A percentile compares a stretch with the other conserved stretches of the same genome.
These are phyloP conservation scores for Penstemon davidsonii DNA, from an alignment of 257 asterid species.

Conservation along the genomic window DNA sequence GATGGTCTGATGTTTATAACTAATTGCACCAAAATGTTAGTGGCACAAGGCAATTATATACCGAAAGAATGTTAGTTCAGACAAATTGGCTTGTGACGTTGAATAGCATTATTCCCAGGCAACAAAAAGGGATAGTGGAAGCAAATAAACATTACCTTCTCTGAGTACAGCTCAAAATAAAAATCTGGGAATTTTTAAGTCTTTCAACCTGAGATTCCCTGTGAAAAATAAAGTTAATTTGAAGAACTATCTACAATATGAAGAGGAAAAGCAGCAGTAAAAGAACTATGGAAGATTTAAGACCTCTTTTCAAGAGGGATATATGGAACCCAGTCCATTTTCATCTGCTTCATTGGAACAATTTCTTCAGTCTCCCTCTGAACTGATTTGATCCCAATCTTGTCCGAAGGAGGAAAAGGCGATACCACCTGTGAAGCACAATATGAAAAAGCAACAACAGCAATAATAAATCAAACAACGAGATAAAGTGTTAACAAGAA, in stretches of 20 bases:
- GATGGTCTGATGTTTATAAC: background rate
- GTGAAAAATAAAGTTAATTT: conserved; percentile 22
- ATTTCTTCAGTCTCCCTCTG: conserved; percentile 96
- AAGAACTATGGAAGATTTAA: conserved; percentile 1
- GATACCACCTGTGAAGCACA: conserved; percentile 63
- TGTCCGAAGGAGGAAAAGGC: conserved; percentile 98
- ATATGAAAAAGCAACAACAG: background rate
- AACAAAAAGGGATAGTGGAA: conserved; percentile 15
- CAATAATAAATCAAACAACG: too few species aligned
- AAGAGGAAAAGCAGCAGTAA: conserved; percentile 20
- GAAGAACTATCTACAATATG: conserved; percentile 1
- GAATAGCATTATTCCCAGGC: conserved; percentile 12
- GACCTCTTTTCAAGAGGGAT: conserved; percentile 85
- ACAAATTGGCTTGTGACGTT: background rate
- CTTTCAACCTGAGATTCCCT: conserved; percentile 96
- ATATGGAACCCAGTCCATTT: conserved; percentile 98
- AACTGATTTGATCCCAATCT: conserved; percentile 92
- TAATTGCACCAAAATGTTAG: background rate
- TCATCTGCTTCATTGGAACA: conserved; percentile 95
- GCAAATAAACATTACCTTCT: conserved; percentile 56
- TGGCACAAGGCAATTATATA: background rate
- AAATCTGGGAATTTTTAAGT: conserved; percentile 75
- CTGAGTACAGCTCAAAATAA: conserved; percentile 80
- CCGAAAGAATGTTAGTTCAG: background rate
- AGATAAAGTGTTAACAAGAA: too few species aligned